Evolutionary conservation across 441 rosid genomes (phyloP).

Genomic region (Arabidopsis hybrid): DNA sequence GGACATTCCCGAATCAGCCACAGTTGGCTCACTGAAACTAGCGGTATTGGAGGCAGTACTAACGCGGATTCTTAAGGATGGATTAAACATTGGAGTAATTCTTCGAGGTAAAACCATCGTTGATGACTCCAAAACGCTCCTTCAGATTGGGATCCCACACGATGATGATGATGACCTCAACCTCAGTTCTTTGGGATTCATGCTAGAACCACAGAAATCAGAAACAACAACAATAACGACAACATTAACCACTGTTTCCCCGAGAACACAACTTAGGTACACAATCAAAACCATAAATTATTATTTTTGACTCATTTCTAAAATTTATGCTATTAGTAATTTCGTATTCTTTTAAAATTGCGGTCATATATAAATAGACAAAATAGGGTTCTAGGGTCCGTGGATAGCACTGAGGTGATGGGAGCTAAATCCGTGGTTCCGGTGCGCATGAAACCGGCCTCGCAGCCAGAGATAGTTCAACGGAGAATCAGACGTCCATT

Average conservation of each 20-base stretch:
- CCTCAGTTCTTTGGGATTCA: constrained; percentile 57
- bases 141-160: constrained; percentile 65
- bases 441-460: constrained; percentile 47
- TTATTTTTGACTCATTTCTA: background rate
- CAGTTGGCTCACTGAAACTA: constrained; percentile 78
- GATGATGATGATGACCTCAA: constrained; percentile 41
- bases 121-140: constrained; percentile 76
- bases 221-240: constrained; percentile 6
- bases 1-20: constrained; percentile 73
- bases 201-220: constrained; percentile 52
- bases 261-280: constrained; percentile 18
- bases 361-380: constrained; percentile 3
- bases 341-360: background rate
- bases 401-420: constrained; percentile 35
- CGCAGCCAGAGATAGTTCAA: constrained; percentile 57
- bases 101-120: constrained; percentile 69
- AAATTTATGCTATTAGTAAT: no score
- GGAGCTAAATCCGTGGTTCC: constrained; percentile 57
- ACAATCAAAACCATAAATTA: background rate
- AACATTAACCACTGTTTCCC: background rate
- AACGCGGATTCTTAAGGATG: constrained; percentile 58
- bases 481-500: constrained; percentile 81
- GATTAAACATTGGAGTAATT: constrained; percentile 64
- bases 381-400: constrained; percentile 29
- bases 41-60: constrained; percentile 63